Percentiles rank a stretch among this genome's conserved stretches.
These are phyloP conservation scores for Botrytis porri DNA, from an alignment of 2,329 filamentous ascomycete species.

Conservation along the genomic window DNA sequence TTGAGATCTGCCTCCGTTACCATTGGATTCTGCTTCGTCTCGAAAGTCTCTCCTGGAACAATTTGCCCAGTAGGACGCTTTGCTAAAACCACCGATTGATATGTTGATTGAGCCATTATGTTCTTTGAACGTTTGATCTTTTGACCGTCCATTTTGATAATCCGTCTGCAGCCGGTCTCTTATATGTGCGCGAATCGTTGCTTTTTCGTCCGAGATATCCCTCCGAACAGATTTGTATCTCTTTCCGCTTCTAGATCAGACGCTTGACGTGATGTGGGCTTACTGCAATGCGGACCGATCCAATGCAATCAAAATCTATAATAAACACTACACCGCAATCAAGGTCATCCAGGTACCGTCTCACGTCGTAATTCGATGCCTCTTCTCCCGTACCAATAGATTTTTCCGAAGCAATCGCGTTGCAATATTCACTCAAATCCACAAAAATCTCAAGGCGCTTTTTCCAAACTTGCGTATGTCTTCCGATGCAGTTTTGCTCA, in stretches of 20 bases:
- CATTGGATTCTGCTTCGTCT: conserved; percentile 48
- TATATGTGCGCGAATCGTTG: conserved; percentile 18
- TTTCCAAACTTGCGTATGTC: conserved; percentile 5
- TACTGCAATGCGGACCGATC: conserved; percentile 4
- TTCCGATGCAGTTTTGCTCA: conserved; percentile 1
- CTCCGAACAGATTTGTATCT: background rate
- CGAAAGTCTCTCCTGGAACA: conserved; percentile 64
- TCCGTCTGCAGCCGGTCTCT: background rate
- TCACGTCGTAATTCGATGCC: background rate
- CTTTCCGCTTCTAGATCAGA: conserved; percentile 2
- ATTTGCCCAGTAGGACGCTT: conserved; percentile 60
- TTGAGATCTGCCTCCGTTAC: conserved; percentile 49
- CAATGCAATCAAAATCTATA: background rate
- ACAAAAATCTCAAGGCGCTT: conserved; percentile 14
- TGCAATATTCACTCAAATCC: conserved; percentile 11
- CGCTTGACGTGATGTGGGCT: conserved; percentile 1
- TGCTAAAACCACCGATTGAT: conserved; percentile 52
- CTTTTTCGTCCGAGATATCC: background rate
- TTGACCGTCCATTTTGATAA: conserved; percentile 7
- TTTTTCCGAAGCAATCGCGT: conserved; percentile 5
- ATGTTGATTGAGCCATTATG: conserved; percentile 37
- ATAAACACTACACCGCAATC: background rate
- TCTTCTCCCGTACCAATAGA: background rate
- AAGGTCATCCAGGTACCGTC: conserved; percentile 1
- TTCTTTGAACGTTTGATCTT: conserved; percentile 27